Conservation (phyloP, 306 rosid genomes). For the Begonia loranthoides region DNA sequence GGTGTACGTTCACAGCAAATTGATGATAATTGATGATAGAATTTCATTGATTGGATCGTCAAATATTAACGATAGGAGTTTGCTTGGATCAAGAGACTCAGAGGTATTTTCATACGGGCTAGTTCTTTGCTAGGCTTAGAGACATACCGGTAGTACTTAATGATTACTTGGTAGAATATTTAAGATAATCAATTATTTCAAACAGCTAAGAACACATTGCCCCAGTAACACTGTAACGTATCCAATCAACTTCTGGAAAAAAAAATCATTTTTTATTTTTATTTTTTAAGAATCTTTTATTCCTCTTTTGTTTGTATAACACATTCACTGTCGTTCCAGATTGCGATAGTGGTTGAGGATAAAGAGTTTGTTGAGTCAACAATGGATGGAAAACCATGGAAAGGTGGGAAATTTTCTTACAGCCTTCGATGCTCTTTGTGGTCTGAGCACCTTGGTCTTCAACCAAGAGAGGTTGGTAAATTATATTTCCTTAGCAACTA, state of each 20-base stretch:
- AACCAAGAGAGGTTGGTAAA: slow-evolving; percentile 25
- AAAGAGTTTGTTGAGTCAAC: slow-evolving; percentile 33
- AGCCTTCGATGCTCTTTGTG: slow-evolving; percentile 35
- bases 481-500: not conserved
- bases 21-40: slow-evolving; percentile 33
- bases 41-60: slow-evolving; percentile 37
- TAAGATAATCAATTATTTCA: too few relatives aligned
- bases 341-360: slow-evolving; percentile 32
- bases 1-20: slow-evolving; percentile 42
- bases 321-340: slow-evolving; percentile 12
- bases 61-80: slow-evolving; percentile 36
- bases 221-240: too few relatives aligned
- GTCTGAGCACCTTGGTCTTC: slow-evolving; percentile 44
- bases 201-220: too few relatives aligned
- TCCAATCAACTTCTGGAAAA: not conserved
- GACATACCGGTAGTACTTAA: too few relatives aligned
- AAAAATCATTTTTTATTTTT: not conserved
- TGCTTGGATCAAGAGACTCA: slow-evolving; percentile 45
- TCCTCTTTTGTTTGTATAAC: too few relatives aligned
- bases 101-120: slow-evolving; percentile 16
- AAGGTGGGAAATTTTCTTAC: slow-evolving; percentile 30
- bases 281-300: too few relatives aligned
- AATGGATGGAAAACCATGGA: slow-evolving; percentile 39
- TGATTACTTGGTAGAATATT: too few relatives aligned
- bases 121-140: too few relatives aligned